Percentiles rank a stretch among this genome's conserved stretches.
Conservation (phyloP, 257 asterid species). For the Salvia rosmarinus region DNA sequence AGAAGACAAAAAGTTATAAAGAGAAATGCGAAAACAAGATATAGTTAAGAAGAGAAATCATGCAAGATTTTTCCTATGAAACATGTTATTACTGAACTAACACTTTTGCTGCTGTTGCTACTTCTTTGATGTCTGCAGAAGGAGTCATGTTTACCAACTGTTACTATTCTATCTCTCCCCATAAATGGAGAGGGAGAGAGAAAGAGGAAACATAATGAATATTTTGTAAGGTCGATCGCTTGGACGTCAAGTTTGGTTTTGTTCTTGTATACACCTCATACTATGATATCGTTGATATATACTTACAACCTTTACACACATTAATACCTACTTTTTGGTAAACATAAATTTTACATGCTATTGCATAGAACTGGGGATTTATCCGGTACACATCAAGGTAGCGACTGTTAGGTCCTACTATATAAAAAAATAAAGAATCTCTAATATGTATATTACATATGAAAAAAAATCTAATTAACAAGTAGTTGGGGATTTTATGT, state of each 20-base stretch:
- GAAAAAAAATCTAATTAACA: not conserved
- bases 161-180: not conserved
- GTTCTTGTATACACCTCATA: constrained; percentile 37
- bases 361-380: no score
- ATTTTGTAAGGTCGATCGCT: constrained; percentile 54
- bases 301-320: not conserved
- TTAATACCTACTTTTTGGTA: constrained; percentile 11
- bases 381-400: no score
- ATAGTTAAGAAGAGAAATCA: constrained; percentile 3
- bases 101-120: not conserved
- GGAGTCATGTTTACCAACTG: not conserved
- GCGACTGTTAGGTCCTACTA: no score
- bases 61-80: constrained; percentile 9
- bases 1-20: not conserved
- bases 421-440: not conserved
- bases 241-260: constrained; percentile 77
- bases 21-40: constrained; percentile 6
- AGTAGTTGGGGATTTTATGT: no score
- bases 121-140: constrained; percentile 15
- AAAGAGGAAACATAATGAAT: constrained; percentile 26
- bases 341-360: no score
- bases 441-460: not conserved
- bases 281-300: not conserved
- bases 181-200: constrained; percentile 2
- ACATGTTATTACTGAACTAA: not conserved